These are phyloP conservation scores for Coniferiporia weirii DNA, from an alignment of 1,284 basidiomycete genomes.

Conservation along the genomic window DNA sequence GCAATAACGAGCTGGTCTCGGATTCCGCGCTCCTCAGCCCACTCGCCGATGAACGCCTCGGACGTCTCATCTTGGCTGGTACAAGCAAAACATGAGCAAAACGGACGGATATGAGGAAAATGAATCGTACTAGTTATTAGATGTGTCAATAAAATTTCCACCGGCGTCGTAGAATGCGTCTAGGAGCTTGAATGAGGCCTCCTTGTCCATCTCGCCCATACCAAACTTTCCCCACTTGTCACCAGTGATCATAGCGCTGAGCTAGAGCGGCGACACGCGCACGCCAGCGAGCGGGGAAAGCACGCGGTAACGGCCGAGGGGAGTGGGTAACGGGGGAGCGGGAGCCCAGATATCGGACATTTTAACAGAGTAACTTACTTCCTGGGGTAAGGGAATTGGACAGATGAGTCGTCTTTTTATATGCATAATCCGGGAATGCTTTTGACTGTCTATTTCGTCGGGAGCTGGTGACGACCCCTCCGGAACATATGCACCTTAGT, in stretches of 20 bases:
- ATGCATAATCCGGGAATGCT: too few species aligned
- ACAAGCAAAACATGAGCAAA: not conserved
- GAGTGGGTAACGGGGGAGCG: conserved; percentile 7
- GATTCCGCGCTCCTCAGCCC: conserved; percentile 37
- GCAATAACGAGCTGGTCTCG: conserved; percentile 43
- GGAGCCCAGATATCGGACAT: too few species aligned
- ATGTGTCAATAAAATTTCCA: conserved; percentile 22
- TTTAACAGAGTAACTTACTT: not conserved
- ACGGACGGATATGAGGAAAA: not conserved
- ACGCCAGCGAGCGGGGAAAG: conserved; percentile 38
- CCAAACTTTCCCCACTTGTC: conserved; percentile 29
- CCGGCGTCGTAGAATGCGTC: conserved; percentile 19
- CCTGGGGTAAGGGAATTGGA: too few species aligned
- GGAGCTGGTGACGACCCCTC: too few species aligned
- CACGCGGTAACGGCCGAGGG: conserved; percentile 32
- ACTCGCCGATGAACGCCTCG: conserved; percentile 42
- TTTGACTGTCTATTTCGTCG: too few species aligned
- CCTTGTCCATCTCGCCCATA: conserved; percentile 10
- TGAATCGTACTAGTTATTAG: conserved; percentile 17
- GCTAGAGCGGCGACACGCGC: conserved; percentile 38
- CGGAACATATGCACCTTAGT: too few species aligned
- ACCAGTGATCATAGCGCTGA: conserved; percentile 42
- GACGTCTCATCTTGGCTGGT: conserved; percentile 35
- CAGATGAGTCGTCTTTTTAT: too few species aligned
- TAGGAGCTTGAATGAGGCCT: conserved; percentile 20